These are phyloP conservation scores for Geranium brycei DNA, from an alignment of 345 rosid species.

Conservation along the genomic window DNA sequence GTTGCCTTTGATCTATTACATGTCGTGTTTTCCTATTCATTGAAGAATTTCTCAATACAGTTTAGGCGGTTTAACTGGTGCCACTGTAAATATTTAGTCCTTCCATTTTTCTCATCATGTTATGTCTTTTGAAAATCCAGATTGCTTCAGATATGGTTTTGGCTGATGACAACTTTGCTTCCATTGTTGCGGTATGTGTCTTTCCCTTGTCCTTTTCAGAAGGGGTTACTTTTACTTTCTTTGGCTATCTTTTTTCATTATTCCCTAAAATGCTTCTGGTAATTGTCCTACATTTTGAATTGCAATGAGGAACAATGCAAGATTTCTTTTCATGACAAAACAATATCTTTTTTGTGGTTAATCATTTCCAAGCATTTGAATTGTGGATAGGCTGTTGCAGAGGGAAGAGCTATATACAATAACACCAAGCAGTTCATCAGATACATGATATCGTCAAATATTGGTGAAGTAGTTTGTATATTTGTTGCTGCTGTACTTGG, in stretches of 20 bases:
- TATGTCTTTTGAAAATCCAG: conserved; percentile 31
- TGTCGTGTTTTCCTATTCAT: too few species aligned
- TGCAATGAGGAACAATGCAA: neutral
- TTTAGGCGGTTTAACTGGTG: too few species aligned
- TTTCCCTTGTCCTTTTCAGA: neutral
- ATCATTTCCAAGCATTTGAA: conserved; percentile 9
- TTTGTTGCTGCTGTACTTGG: conserved; percentile 99
- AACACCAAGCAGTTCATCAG: conserved; percentile 97
- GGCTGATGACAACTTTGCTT: conserved; percentile 99
- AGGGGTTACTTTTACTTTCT: conserved; percentile 9
- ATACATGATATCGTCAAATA: conserved; percentile 99
- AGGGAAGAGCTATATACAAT: conserved; percentile 98
- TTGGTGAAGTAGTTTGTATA: conserved; percentile 98
- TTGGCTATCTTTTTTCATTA: neutral
- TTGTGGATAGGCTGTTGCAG: conserved; percentile 79
- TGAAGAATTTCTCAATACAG: too few species aligned
- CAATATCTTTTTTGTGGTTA: conserved; percentile 7
- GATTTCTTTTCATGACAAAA: neutral
- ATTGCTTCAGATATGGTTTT: conserved; percentile 99
- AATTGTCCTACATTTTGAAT: neutral
- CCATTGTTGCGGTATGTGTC: conserved; percentile 73
- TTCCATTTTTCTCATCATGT: conserved; percentile 5
- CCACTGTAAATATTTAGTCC: too few species aligned
- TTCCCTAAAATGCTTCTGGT: neutral
- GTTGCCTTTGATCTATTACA: too few species aligned